Evolutionary conservation across 495 filamentous ascomycete species (phyloP), one percentile per base, ranked within the genome.

Genomic region (Oleoguttula mirabilis): DNA sequence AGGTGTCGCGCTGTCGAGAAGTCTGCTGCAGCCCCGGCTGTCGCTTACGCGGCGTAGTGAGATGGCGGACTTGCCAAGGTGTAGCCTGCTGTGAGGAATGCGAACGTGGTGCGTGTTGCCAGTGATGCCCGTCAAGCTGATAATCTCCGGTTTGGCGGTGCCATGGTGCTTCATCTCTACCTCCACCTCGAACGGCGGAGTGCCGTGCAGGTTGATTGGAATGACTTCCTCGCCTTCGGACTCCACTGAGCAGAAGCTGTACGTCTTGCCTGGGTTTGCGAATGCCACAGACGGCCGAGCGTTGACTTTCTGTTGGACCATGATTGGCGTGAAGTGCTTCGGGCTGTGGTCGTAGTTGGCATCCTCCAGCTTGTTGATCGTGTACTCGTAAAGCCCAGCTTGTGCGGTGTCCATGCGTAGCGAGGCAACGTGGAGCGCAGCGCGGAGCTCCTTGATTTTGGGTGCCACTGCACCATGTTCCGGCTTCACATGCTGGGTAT

Each of bases 91-190:
- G 30, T 82, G 77, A 19, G 92, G 90, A 40, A 98, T 85, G 24
- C 76, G 73, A 43, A 96, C 72, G 42, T 82, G 78, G 62, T 86
- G 82, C 15, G 67, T 64, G 52, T 79, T 76, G 14, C 74, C 69
- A 39, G 77, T 71, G 57, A 98, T 83, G 48, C 80, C 74, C 0
- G 82, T 73, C 17, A 94, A 75, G 19, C 75, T 71, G 55, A 92
- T 77, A 24, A 80, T 72, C 49, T 95, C 87, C 3, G 85, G 80
- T 45, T 80, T 77, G 4, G 79, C 73, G 11, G 75, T 79, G 35
- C 78, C 78, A 49, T 88, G 80, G 54, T 94, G 90, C 64, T 85
- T 94, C 61, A 98, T 84, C 47, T 83, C 82, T 32, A 96, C 67
- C 53, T 95, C 90, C 10, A 95, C 62, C 28, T 76, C 77, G 63